These are phyloP conservation scores for Picocystis sp. DNA, from an alignment of 163 green algal genomes.

Conservation along the genomic window DNA sequence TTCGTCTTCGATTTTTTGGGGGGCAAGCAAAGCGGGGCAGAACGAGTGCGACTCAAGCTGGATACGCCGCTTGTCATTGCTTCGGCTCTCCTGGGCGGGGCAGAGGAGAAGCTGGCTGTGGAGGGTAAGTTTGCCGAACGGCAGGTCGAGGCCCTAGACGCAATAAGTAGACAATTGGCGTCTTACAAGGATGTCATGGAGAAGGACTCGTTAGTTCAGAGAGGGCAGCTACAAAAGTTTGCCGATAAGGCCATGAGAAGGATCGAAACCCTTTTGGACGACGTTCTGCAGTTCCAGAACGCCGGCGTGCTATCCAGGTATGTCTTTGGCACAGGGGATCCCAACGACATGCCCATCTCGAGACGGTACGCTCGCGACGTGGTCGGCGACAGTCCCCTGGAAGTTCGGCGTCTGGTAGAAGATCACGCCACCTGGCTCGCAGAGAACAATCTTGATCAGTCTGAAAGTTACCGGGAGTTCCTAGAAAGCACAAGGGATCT, in stretches of 20 bases:
- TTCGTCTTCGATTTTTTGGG: slow-evolving; percentile 75
- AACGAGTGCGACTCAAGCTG: slow-evolving; percentile 82
- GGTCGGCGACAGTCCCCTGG: slow-evolving; percentile 19
- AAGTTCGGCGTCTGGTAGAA: slow-evolving; percentile 9
- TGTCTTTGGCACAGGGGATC: slow-evolving; percentile 25
- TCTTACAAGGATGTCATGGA: slow-evolving; percentile 38
- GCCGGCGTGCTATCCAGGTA: slow-evolving; percentile 37
- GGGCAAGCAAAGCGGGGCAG: slow-evolving; percentile 19
- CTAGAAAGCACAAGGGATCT: slow-evolving; percentile 8
- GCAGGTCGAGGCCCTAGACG: slow-evolving; percentile 24
- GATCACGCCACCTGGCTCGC: not conserved
- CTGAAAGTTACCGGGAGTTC: slow-evolving; percentile 3
- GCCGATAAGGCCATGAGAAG: slow-evolving; percentile 26
- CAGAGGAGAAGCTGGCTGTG: too few species aligned
- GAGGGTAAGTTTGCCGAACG: slow-evolving; percentile 21
- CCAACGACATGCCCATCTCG: slow-evolving; percentile 13
- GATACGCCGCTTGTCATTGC: slow-evolving; percentile 82
- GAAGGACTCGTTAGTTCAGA: slow-evolving; percentile 32
- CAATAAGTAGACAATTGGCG: slow-evolving; percentile 31
- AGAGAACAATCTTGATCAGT: slow-evolving; percentile 1
- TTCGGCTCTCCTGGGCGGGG: slow-evolving; percentile 42
- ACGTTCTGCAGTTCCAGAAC: slow-evolving; percentile 63
- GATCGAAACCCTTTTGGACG: slow-evolving; percentile 54
- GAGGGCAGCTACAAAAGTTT: slow-evolving; percentile 12
- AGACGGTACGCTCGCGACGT: slow-evolving; percentile 26